Base-by-base conservation (phyloP, 768 basidiomycete species). In the Paxillus involutus region DNA sequence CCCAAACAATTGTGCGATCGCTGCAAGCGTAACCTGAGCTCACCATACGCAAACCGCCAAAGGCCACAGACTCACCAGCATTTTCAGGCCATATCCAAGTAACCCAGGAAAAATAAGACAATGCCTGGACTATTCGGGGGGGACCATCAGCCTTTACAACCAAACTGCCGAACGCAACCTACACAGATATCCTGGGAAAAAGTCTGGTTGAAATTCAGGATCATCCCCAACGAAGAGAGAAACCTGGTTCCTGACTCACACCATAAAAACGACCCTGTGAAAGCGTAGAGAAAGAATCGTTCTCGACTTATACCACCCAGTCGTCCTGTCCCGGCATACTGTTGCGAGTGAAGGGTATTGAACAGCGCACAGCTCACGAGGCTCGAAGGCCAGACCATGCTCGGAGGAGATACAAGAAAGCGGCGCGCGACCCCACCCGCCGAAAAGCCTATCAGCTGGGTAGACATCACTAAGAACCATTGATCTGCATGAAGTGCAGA, bases 391-490 rank as follows among this genome's bases (percentile, higher is more conserved):
- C 90, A 92, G 66, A 91, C 87, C 88, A 75, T 70, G 32, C 68
- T 69, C 3, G 69, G 29, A 59, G 75, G 91, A 59, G 60, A 82
- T 64, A 75, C 90, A 36, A 92, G 78, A 77, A 91, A 91, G 11
- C 90, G 84, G 30, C 86, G 82, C 6, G 80, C 79, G 36, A 89
- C 71, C 13, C 89, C 89, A 42, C 90, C 91, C 51, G 91, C 83
- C 4, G 89, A 91, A 75, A 92, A 92, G 12, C 91, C 89, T 50
- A 91, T 89, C 51, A 90, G 72, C 62, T 88, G 85, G 1, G 85
- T 84, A 30, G 82, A 85, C 72, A 91, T 82, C 24, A 91, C 86
- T 19, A 91, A 71, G 69, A 91, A 81, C 85, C 89, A 88, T 72
- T 89, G 87, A 68, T 91, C 88, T 80, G 57, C 53, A 80, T 45